Evolutionary conservation across 2,329 filamentous ascomycete genomes (phyloP).

Genomic region (Arthrobotrys pseudoclavata): DNA sequence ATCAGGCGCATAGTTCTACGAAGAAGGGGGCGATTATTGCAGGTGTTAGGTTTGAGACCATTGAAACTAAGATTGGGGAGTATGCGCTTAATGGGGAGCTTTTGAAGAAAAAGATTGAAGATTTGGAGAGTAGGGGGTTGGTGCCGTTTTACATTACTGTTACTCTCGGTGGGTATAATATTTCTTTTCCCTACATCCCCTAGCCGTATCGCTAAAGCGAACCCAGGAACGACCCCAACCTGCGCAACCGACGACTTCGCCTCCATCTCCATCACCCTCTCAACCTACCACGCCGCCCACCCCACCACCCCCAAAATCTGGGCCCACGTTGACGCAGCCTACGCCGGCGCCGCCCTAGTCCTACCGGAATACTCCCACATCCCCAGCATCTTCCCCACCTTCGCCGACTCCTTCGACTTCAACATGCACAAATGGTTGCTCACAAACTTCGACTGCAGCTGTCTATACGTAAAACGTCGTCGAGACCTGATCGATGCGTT

Average conservation of each 20-base stretch:
- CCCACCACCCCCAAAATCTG: conserved; percentile 74
- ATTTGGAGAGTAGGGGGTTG: conserved; percentile 77
- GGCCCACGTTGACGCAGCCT: conserved; percentile 95
- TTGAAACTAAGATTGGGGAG: conserved; percentile 73
- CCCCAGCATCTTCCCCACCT: conserved; percentile 73
- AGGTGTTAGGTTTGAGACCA: conserved; percentile 82
- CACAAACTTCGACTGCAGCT: conserved; percentile 89
- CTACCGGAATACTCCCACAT: conserved; percentile 80
- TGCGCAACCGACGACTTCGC: conserved; percentile 87
- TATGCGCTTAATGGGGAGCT: conserved; percentile 80
- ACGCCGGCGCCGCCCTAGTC: conserved; percentile 86
- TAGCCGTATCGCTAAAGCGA: neutral
- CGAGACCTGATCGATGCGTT: conserved; percentile 83
- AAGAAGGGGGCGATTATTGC: conserved; percentile 89
- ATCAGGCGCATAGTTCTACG: conserved; percentile 84
- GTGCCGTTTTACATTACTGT: conserved; percentile 89
- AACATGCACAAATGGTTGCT: conserved; percentile 99
- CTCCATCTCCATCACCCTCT: conserved; percentile 74
- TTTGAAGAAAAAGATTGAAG: conserved; percentile 71
- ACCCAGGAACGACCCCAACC: conserved; percentile 79
- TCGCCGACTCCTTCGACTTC: conserved; percentile 86
- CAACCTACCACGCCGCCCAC: conserved; percentile 64
- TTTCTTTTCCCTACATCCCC: neutral
- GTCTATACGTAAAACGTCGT: conserved; percentile 82
- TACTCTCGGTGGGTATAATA: conserved; percentile 72